These are phyloP conservation scores for Phascolomyces articulosus DNA, from an alignment of 371 early-diverging fungal genomes.

Conservation along the genomic window DNA sequence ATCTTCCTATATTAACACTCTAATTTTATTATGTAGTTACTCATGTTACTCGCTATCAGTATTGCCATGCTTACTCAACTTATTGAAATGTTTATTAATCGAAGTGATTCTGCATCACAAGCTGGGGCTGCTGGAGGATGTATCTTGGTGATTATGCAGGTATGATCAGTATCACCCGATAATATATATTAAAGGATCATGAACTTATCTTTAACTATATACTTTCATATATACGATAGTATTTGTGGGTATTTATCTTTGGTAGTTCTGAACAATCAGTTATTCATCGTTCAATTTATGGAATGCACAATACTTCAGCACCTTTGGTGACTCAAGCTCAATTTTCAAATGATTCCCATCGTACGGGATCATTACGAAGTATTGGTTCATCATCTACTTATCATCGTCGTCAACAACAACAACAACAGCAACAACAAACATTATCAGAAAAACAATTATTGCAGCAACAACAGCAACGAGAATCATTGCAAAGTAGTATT, in stretches of 20 bases:
- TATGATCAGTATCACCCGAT: background rate
- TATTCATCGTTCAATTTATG: constrained; percentile 26
- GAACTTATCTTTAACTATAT: constrained; percentile 21
- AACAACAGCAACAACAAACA: background rate
- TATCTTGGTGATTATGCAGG: constrained; percentile 57
- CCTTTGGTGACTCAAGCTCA: background rate
- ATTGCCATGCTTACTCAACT: constrained; percentile 52
- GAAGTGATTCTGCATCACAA: constrained; percentile 18
- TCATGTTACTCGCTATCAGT: constrained; percentile 59
- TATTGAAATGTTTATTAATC: constrained; percentile 23
- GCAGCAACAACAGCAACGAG: background rate
- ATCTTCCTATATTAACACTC: background rate
- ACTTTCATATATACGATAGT: constrained; percentile 17
- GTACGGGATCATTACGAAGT: background rate
- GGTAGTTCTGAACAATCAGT: constrained; percentile 71
- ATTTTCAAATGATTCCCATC: background rate
- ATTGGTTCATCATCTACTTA: background rate
- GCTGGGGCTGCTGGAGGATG: constrained; percentile 63
- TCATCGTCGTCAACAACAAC: background rate
- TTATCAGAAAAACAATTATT: background rate
- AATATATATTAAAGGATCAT: too few species aligned
- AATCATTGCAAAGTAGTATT: background rate
- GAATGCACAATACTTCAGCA: constrained; percentile 6
- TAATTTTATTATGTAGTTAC: constrained; percentile 34
- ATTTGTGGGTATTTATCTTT: constrained; percentile 73